These are phyloP conservation scores for Oryza australiensis DNA, from an alignment of 176 grass and related monocot species.

Conservation along the genomic window DNA sequence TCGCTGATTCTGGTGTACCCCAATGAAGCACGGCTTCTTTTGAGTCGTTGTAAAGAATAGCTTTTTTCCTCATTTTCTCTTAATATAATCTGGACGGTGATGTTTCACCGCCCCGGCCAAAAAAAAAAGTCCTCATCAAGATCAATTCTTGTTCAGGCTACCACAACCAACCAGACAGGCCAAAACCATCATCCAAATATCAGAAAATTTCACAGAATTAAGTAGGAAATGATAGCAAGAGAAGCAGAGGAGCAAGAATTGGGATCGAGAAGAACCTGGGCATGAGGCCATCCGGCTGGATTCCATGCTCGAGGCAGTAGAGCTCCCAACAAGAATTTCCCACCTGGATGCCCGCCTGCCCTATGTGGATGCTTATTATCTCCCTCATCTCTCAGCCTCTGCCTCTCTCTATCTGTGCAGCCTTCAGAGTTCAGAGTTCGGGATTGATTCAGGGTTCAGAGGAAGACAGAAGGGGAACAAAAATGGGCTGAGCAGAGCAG, in stretches of 20 bases:
- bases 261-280: constrained; percentile 44
- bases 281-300: constrained; percentile 77
- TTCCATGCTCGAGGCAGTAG: constrained; percentile 88
- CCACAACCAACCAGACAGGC: background rate
- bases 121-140: background rate
- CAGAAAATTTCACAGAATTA: background rate
- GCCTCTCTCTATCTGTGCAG: background rate
- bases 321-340: constrained; percentile 92
- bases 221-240: background rate
- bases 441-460: background rate
- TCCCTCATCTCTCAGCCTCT: constrained; percentile 55
- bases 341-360: constrained; percentile 87
- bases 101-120: too few relatives aligned
- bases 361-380: constrained; percentile 83
- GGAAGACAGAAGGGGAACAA: constrained; percentile 15
- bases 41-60: too few relatives aligned
- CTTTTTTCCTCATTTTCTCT: too few relatives aligned
- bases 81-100: too few relatives aligned
- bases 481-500: constrained; percentile 1
- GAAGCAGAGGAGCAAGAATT: background rate
- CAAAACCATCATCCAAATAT: background rate
- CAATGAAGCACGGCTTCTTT: too few relatives aligned
- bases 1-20: too few relatives aligned
- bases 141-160: background rate
- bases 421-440: constrained; percentile 1